Evolutionary conservation across 164 flowering plant genomes (phyloP).

Genomic region (Warburgia ugandensis): DNA sequence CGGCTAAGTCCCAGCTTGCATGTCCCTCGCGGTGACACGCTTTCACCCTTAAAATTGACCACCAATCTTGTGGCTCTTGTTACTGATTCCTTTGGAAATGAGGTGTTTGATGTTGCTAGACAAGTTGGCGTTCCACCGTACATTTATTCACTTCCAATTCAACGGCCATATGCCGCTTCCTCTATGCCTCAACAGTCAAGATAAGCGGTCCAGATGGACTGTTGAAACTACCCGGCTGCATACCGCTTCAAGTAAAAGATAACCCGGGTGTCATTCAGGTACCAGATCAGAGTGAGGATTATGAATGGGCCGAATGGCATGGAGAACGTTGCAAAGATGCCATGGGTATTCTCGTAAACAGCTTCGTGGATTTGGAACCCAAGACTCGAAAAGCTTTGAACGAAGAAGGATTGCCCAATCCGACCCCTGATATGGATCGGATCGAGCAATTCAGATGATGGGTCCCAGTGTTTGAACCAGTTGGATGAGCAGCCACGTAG

Average conservation of each 20-base stretch:
- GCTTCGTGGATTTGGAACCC: conserved; percentile 18
- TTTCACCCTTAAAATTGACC: conserved; percentile 28
- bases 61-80: conserved; percentile 15
- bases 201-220: not conserved
- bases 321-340: conserved; percentile 13
- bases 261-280: conserved; percentile 5
- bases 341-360: conserved; percentile 25
- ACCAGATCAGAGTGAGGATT: conserved; percentile 1
- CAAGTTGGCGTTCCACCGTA: conserved; percentile 28
- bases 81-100: conserved; percentile 24
- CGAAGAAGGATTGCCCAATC: not conserved
- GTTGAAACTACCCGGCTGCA: conserved; percentile 11
- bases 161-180: conserved; percentile 8
- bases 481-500: conserved; percentile 29
- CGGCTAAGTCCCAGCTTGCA: too few species aligned
- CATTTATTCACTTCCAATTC: conserved; percentile 25
- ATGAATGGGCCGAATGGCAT: too few species aligned
- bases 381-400: conserved; percentile 14
- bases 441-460: not conserved
- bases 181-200: conserved; percentile 10
- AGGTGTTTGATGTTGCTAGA: conserved; percentile 24
- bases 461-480: conserved; percentile 23
- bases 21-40: conserved; percentile 8
- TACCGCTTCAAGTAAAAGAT: conserved; percentile 10
- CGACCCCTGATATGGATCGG: conserved; percentile 22